These are phyloP conservation scores for Zelopaecilomyces penicillatus DNA, from an alignment of 2,329 filamentous ascomycete genomes.

Conservation along the genomic window DNA sequence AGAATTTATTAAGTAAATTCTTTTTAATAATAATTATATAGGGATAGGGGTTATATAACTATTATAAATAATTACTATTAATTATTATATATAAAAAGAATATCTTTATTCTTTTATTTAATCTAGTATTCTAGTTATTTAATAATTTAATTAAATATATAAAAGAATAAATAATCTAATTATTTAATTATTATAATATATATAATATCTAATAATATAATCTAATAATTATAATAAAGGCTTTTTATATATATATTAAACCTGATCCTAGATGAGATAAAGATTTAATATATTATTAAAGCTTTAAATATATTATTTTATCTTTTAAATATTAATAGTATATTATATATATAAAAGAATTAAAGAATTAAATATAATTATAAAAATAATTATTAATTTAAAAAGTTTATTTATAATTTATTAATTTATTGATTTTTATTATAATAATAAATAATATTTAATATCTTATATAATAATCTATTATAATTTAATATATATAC, in stretches of 20 bases:
- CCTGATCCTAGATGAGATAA: neutral
- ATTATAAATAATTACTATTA: neutral
- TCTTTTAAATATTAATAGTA: neutral
- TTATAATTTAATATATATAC: neutral
- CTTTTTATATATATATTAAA: neutral
- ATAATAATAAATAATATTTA: neutral
- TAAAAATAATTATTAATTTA: neutral
- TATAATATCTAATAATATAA: neutral
- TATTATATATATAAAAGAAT: neutral
- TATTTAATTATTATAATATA: neutral
- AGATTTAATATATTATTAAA: neutral
- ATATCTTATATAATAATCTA: neutral
- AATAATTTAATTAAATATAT: neutral
- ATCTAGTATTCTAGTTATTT: too few species aligned
- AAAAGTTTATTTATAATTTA: neutral
- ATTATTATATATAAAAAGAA: neutral
- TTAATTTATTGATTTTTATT: neutral
- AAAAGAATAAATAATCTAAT: neutral
- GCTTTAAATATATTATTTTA: constrained; percentile 1
- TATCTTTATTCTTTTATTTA: too few species aligned
- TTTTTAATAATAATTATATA: too few species aligned
- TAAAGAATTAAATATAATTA: neutral
- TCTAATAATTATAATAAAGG: neutral
- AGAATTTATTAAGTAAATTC: too few species aligned
- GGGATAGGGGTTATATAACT: too few species aligned